These are phyloP conservation scores for Agastache rugosa DNA, from an alignment of 257 asterid genomes.

Conservation along the genomic window DNA sequence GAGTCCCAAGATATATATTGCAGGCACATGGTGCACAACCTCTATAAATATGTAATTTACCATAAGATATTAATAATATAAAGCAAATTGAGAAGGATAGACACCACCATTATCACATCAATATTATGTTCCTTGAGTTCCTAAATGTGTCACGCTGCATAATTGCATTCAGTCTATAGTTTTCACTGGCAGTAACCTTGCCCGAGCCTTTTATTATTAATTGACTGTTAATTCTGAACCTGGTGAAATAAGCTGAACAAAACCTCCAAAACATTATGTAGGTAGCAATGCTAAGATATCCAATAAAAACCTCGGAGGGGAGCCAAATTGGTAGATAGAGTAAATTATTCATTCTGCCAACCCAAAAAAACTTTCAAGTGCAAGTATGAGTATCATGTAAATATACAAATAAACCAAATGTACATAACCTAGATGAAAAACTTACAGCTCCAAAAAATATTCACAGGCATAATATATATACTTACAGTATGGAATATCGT, in stretches of 20 bases:
- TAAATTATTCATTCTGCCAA: conserved; percentile 15
- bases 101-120: background rate
- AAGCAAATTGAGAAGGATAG: background rate
- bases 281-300: background rate
- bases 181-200: conserved; percentile 11
- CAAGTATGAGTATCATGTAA: conserved; percentile 22
- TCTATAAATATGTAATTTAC: background rate
- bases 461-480: conserved; percentile 36
- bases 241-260: background rate
- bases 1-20: background rate
- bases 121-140: background rate
- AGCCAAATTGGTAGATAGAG: conserved; percentile 4
- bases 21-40: background rate
- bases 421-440: conserved; percentile 5
- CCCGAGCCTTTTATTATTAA: background rate
- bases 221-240: conserved; percentile 1
- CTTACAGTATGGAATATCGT: conserved; percentile 83
- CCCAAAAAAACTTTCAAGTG: background rate
- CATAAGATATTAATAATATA: background rate
- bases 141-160: background rate
- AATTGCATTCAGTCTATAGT: background rate
- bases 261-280: background rate
- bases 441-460: background rate
- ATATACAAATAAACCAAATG: background rate
- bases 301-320: background rate